Evolutionary conservation across 306 rosid genomes (phyloP), one percentile per base, ranked within the genome.

Genomic region (Acacia confusa): DNA sequence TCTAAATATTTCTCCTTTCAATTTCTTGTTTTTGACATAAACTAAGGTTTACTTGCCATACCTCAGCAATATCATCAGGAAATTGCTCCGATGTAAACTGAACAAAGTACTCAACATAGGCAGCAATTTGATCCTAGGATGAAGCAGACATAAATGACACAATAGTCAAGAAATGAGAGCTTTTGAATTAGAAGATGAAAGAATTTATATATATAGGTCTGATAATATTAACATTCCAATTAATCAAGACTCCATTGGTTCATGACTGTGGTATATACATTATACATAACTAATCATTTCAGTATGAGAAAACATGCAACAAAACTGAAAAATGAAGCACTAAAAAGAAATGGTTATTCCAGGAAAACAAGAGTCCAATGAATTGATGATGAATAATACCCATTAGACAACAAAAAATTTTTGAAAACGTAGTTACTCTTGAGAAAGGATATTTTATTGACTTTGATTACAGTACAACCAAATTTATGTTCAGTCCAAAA

Each of bases 61-160:
- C 99, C 97, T 95, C 98, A 4, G 98, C 89, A 76, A 95, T 86
- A 74, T 95, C 97, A 78, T 90, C 96, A 9, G 97, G 89, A 85
- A 95, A 95, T 48, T 91, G 97, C 61, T 93, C 99, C 16, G 98
- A 95, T 78, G 97, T 93, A 87, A 91, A 95, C 85, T 95, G 98
- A 73, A 88, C 92, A 89, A 95, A 90, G 91, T 88, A 93, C 79
- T 95, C 97, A 84, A 92, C 98, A 79, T 95, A 95, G 36, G 99
- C 98, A 68, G 95, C 86, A 85, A 92, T 88, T 90, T 95, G 97
- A 85, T 90, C 97, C 98, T 95, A 48, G 2, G 25, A 57, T 82
- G 76, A 63, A 72, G 52, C 60, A 67, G 8, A 85, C 70, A 68
- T 44, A 14, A 14, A 70, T 72, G 70, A 72, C 78, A 74, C 22